Percentiles rank a stretch among this genome's conserved stretches.
Evolutionary conservation across 2,329 filamentous ascomycete species (phyloP).

Genomic region (Calonectria ilicicola): DNA sequence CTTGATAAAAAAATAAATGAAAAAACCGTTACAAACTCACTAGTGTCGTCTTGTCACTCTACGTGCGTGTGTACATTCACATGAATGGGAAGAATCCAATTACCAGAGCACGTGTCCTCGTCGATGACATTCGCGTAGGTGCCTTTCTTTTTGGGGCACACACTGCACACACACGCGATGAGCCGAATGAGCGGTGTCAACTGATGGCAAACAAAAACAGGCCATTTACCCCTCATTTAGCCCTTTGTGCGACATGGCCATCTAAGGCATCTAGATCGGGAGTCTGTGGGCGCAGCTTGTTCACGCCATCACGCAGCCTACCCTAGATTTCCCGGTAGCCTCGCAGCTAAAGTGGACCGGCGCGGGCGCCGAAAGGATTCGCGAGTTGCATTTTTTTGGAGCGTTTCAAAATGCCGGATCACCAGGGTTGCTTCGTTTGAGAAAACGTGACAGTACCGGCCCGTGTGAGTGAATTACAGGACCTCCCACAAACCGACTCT

Average conservation of each 20-base stretch:
- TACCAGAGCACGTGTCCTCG: not conserved
- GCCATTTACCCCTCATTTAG: not conserved
- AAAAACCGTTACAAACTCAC: not conserved
- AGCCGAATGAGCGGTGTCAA: not conserved
- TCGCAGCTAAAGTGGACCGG: not conserved
- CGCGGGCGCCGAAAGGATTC: not conserved
- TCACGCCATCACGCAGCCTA: not conserved
- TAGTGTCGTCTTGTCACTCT: not conserved
- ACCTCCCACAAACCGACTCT: not conserved
- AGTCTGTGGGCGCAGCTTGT: not conserved
- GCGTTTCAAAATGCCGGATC: slow-evolving; percentile 4
- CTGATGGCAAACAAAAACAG: not conserved
- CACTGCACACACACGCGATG: too few relatives aligned
- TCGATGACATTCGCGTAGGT: too few relatives aligned
- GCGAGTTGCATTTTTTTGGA: not conserved
- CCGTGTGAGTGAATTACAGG: not conserved
- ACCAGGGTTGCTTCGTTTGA: not conserved
- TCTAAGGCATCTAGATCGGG: not conserved
- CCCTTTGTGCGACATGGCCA: not conserved
- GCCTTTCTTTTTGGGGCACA: not conserved
- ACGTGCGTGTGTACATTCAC: not conserved
- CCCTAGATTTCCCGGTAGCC: not conserved
- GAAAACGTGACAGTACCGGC: not conserved
- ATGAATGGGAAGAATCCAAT: not conserved
- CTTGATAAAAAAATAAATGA: too few relatives aligned